These are phyloP conservation scores for Penicillium palitans DNA, from an alignment of 2,329 filamentous ascomycete species.

Conservation along the genomic window DNA sequence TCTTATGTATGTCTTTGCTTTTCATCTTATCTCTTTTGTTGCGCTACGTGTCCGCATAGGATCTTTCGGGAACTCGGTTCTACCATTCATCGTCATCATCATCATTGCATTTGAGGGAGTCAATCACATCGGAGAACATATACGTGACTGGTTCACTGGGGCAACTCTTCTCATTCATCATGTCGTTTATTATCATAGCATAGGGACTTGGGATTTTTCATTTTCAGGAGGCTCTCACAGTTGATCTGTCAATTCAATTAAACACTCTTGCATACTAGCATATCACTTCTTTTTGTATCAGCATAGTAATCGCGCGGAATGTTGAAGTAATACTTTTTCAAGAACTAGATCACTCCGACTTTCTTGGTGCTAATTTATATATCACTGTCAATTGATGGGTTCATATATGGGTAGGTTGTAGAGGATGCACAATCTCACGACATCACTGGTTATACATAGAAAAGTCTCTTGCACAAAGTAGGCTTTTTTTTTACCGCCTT, in stretches of 20 bases:
- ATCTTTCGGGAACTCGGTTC: conserved; percentile 5
- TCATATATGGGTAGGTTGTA: not conserved
- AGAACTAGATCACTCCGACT: not conserved
- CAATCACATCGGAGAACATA: conserved; percentile 19
- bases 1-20: conserved; percentile 5
- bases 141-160: conserved; percentile 27
- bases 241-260: conserved; percentile 6
- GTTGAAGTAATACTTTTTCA: not conserved
- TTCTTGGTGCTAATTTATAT: not conserved
- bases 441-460: too few species aligned
- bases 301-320: not conserved
- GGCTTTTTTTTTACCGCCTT: too few species aligned
- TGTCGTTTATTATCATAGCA: conserved; percentile 8
- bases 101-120: conserved; percentile 27
- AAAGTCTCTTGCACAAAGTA: too few species aligned
- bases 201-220: conserved; percentile 4
- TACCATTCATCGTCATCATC: conserved; percentile 7
- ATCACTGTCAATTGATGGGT: not conserved
- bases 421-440: not conserved
- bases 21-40: conserved; percentile 14
- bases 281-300: not conserved
- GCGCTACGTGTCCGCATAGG: conserved; percentile 6
- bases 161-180: conserved; percentile 7
- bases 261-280: not conserved
- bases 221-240: conserved; percentile 6